Base-by-base conservation (phyloP, 345 rosid genomes). In the Populus euphratica region DNA sequence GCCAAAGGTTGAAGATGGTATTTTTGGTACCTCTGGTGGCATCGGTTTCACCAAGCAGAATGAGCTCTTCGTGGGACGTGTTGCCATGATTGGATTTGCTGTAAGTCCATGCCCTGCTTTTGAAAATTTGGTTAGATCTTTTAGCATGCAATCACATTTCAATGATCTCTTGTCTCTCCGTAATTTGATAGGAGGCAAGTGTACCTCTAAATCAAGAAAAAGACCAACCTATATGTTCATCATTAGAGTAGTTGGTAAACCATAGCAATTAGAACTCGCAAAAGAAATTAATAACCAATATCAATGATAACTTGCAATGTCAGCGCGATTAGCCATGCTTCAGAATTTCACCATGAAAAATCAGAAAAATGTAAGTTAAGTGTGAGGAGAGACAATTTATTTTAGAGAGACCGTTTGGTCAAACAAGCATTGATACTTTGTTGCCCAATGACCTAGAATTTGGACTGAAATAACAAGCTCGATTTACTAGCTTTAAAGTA, bases 1-100 rank as follows among this genome's bases (percentile, higher is more conserved):
- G 83, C 78, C 20, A n/a, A 89, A 88, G 78, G 91, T 90, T 59
- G 99, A 95, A 77, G 98, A 93, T 59, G 99, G 99, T 9, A 79
- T 95, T 35, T 95, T 95, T 35, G 99, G 99, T 13, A 95, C 99
- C 0, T 95, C 98, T 0, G 99, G 99, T 29, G 99, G 99, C 50
- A 91, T 95, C 50, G 99, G 99, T 82, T 95, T 95, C 81, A 95
- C 99, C 0, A 95, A 95, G 89, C 87, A 85, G 74, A 95, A 95
- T 68, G 99, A 95, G 81, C 96, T 95, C 80, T 95, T 95, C 56
- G 99, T 95, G 2, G 98, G 99, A n/a, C 98, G 99, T 71, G 99
- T 95, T 16, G 99, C 99, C 79, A 95, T 95, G 99, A 64, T 95
- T 81, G 99, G 99, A 65, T 95, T 95, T 77, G 99, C 99, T 43